A percentile compares a stretch with the other conserved stretches of the same genome.
phyloP scores from a whole-genome alignment of 768 basidiomycete genomes.

The Xanthoconium purpureum region DNA sequence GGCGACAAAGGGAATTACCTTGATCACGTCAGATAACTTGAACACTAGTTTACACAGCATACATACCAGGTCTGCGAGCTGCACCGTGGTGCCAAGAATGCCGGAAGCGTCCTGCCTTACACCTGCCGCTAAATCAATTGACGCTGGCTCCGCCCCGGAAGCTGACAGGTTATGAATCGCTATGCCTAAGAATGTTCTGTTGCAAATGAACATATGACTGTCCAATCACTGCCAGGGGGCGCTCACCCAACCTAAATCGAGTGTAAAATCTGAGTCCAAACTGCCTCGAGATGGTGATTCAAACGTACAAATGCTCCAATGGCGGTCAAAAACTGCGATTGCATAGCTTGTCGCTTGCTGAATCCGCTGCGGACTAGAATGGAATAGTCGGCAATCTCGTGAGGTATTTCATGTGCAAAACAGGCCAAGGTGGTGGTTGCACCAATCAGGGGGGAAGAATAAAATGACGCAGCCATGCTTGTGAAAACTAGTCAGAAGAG shows the following conservation, averaged over 20 bases:
- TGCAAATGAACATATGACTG: conserved; percentile 2
- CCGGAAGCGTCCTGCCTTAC: conserved; percentile 74
- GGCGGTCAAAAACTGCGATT: conserved; percentile 88
- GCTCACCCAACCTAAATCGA: conserved; percentile 36
- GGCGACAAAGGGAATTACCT: conserved; percentile 89
- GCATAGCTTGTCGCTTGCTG: conserved; percentile 89
- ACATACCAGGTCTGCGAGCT: conserved; percentile 76
- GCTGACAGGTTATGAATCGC: conserved; percentile 74
- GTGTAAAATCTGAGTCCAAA: conserved; percentile 17
- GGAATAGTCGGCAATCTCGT: conserved; percentile 97
- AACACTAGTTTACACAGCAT: conserved; percentile 10
- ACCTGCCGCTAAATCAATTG: conserved; percentile 68
- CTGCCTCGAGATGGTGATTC: conserved; percentile 5
- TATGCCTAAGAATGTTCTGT: conserved; percentile 84
- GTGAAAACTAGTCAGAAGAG: conserved; percentile 27
- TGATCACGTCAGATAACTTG: conserved; percentile 14
- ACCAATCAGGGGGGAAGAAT: conserved; percentile 90
- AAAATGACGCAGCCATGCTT: conserved; percentile 93
- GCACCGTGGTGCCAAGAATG: conserved; percentile 78
- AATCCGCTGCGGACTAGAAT: conserved; percentile 88
- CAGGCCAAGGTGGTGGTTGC: conserved; percentile 94
- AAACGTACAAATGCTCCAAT: conserved; percentile 79
- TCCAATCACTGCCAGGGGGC: neutral
- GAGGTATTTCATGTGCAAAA: conserved; percentile 93
- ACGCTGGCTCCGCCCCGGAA: conserved; percentile 38